Percentiles rank a stretch among this genome's conserved stretches.
phyloP scores from a whole-genome alignment of 2,329 filamentous ascomycete species.

The Fusarium hostae region DNA sequence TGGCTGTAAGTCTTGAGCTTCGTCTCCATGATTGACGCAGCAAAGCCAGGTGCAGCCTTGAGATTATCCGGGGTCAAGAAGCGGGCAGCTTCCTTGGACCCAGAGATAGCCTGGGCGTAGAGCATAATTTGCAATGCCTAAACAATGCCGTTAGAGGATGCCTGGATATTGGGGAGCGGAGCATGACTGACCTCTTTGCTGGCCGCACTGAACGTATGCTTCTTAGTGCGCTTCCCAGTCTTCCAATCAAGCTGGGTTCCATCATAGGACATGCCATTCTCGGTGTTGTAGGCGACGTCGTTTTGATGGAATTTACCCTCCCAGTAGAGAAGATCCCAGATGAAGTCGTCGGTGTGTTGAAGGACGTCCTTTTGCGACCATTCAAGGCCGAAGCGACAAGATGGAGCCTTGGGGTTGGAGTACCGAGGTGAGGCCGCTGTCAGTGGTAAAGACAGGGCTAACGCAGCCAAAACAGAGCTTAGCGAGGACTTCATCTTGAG shows the following conservation, averaged over 20 bases:
- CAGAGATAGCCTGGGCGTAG: conserved; percentile 54
- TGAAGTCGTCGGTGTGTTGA: conserved; percentile 46
- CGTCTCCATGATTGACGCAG: conserved; percentile 50
- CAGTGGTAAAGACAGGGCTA: neutral
- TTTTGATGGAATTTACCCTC: conserved; percentile 58
- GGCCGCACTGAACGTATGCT: conserved; percentile 55
- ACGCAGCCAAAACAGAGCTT: neutral
- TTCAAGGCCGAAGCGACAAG: conserved; percentile 47
- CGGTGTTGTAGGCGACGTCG: conserved; percentile 53
- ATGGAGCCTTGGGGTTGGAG: conserved; percentile 30
- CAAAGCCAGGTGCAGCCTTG: conserved; percentile 47
- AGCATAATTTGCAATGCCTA: conserved; percentile 57
- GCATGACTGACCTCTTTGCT: conserved; percentile 48
- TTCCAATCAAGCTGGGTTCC: conserved; percentile 53
- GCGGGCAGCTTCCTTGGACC: conserved; percentile 51
- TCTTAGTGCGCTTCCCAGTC: conserved; percentile 49
- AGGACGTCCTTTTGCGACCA: conserved; percentile 48
- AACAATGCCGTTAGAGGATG: neutral
- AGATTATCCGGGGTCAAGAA: conserved; percentile 52
- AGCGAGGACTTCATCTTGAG: conserved; percentile 20
- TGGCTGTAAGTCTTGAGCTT: conserved; percentile 54
- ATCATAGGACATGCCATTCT: conserved; percentile 57
- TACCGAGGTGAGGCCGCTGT: neutral
- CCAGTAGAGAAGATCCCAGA: conserved; percentile 54
- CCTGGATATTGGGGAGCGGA: rapidly evolving